Conservation (phyloP, 768 basidiomycete species). For the Galerina sulciceps region DNA sequence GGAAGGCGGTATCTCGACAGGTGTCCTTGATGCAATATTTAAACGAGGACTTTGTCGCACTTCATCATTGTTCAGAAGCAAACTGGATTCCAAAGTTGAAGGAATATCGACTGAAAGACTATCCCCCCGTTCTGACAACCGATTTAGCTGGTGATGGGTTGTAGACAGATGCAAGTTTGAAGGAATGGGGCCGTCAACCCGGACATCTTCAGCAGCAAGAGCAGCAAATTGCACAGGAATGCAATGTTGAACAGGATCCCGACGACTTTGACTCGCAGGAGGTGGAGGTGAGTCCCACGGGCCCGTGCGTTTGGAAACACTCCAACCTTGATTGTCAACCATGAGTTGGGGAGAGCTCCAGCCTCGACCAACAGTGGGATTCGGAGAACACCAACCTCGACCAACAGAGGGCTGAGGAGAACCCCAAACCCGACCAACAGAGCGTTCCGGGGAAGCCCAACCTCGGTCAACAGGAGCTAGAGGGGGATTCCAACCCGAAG, state of each 20-base stretch:
- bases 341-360: no score
- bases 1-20: slow-evolving; percentile 18
- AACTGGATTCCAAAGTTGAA: not conserved
- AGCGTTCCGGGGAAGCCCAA: no score
- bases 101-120: not conserved
- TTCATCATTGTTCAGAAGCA: not conserved
- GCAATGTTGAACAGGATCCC: not conserved
- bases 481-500: not conserved
- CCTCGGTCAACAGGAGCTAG: not conserved
- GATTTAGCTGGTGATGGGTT: not conserved
- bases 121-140: not conserved
- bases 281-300: not conserved
- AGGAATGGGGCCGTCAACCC: not conserved
- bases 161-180: not conserved
- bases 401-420: no score
- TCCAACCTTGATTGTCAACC: no score
- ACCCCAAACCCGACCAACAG: no score
- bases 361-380: no score
- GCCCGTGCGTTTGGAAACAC: no score
- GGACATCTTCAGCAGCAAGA: not conserved
- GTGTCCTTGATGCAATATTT: slow-evolving; percentile 1
- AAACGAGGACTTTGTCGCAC: slow-evolving; percentile 13
- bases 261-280: not conserved
- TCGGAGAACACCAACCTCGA: no score
- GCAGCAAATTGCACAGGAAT: not conserved